Evolutionary conservation across 371 early-diverging fungal genomes (phyloP).

Genomic region (Actinomucor elegans): DNA sequence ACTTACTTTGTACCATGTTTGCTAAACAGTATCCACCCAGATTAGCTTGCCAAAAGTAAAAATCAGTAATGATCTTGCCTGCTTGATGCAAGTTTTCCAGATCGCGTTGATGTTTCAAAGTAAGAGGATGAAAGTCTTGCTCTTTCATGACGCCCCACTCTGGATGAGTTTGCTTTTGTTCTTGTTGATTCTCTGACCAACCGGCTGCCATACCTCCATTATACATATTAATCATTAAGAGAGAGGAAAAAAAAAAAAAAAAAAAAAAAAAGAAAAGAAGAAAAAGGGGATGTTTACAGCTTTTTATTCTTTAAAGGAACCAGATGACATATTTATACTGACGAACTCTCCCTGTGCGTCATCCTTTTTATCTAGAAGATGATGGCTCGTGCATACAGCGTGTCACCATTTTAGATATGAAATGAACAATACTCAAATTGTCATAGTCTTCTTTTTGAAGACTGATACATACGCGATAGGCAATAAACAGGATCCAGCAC

Average conservation of each 20-base stretch:
- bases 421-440: constrained; percentile 20
- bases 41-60: constrained; percentile 55
- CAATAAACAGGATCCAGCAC: constrained; percentile 14
- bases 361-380: not conserved
- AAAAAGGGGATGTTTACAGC: not conserved
- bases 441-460: constrained; percentile 7
- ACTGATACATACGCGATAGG: constrained; percentile 4
- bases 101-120: constrained; percentile 47
- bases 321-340: constrained; percentile 1
- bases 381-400: not conserved
- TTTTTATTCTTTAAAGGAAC: constrained; percentile 1
- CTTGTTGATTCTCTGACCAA: constrained; percentile 8
- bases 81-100: constrained; percentile 35
- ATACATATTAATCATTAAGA: not conserved
- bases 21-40: constrained; percentile 54
- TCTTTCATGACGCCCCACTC: constrained; percentile 52
- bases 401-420: constrained; percentile 12
- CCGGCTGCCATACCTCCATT: constrained; percentile 8
- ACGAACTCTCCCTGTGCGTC: constrained; percentile 1
- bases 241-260: not conserved
- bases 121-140: constrained; percentile 46
- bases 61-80: constrained; percentile 32
- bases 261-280: not conserved
- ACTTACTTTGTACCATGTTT: constrained; percentile 46
- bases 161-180: constrained; percentile 28